A percentile compares a stretch with the other conserved stretches of the same genome.
phyloP scores from a whole-genome alignment of 2,329 filamentous ascomycete genomes.

The Sphaerostilbella broomeana region DNA sequence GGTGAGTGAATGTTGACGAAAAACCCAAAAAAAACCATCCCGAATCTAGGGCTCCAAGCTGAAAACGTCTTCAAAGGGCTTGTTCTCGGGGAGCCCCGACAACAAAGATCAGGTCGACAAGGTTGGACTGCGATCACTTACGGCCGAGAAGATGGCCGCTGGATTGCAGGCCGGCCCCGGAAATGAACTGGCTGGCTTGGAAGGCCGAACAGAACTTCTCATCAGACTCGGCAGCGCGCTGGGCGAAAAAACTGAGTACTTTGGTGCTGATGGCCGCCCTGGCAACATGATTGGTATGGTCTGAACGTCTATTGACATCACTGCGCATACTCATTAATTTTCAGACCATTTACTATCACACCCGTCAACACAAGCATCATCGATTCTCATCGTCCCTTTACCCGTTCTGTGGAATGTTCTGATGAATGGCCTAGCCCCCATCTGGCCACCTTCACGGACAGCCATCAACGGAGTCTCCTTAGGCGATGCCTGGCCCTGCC shows the following conservation, averaged over 20 bases:
- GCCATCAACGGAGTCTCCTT: slow-evolving; percentile 80
- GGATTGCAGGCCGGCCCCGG: slow-evolving; percentile 77
- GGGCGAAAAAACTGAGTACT: slow-evolving; percentile 68
- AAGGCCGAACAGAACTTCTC: slow-evolving; percentile 76
- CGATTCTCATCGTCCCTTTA: slow-evolving; percentile 77
- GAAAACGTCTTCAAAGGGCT: slow-evolving; percentile 41
- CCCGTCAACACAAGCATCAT: slow-evolving; percentile 80
- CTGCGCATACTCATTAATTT: no score
- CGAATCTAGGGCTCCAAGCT: not conserved
- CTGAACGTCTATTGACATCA: no score
- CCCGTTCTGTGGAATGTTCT: slow-evolving; percentile 87
- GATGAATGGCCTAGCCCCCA: slow-evolving; percentile 76
- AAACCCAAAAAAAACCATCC: slow-evolving; percentile 14
- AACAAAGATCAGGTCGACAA: slow-evolving; percentile 91
- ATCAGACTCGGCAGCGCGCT: slow-evolving; percentile 70
- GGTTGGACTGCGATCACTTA: slow-evolving; percentile 67
- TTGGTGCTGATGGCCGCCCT: slow-evolving; percentile 75
- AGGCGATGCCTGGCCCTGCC: slow-evolving; percentile 91
- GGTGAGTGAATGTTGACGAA: slow-evolving; percentile 26
- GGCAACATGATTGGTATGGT: slow-evolving; percentile 91
- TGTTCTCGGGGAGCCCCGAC: slow-evolving; percentile 74
- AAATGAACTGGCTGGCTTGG: slow-evolving; percentile 77
- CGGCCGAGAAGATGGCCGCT: slow-evolving; percentile 60
- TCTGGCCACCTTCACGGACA: slow-evolving; percentile 85
- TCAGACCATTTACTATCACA: slow-evolving; percentile 88